Evolutionary conservation across 2,329 filamentous ascomycete genomes (phyloP), one percentile per base, ranked within the genome.

Genomic region (Cladophialophora carrionii): DNA sequence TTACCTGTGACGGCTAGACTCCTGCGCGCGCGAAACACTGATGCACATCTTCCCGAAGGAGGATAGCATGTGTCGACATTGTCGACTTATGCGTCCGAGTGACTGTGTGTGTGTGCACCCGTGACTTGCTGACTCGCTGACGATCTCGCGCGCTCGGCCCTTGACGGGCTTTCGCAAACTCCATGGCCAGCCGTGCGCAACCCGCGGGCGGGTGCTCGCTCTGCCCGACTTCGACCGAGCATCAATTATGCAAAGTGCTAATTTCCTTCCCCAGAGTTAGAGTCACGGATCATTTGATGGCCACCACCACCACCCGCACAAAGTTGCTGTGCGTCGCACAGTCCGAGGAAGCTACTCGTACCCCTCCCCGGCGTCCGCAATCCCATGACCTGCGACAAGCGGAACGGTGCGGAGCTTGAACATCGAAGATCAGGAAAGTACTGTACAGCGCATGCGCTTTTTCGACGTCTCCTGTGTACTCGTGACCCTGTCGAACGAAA

Each of bases 81-180:
- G 31, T 43, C 1, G 37, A 43, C 17, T 58, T 58, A 32, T 58
- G 43, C 56, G 56, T 31, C 56, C 56, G 56, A 49, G n/a, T 22
- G 29, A 43, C 37, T n/a, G 17, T 43, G 37, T 41, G 9, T 24
- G 26, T n/a, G n/a, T n/a, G n/a, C n/a, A n/a, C n/a, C n/a, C n/a
- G n/a, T n/a, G n/a, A n/a, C 26, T 29, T 29, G 26, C 26, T 29
- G 26, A 41, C 24, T 46, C 26, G 12, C 32, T 24, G 17, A 14
- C n/a, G n/a, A 20, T 17, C 43, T 41, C 57, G 46, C 46, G 57
- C 31, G 4, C 31, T 60, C 57, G 57, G 57, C 2, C n/a, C 37
- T 43, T 43, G 17, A 43, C 37, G 37, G 37, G 37, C 56, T 60
- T 60, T 60, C 46, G 57, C 46, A 60, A 60, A 37, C 57, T 60